Evolutionary conservation across 345 rosid genomes (phyloP).

Genomic region (Corchorus olitorius): DNA sequence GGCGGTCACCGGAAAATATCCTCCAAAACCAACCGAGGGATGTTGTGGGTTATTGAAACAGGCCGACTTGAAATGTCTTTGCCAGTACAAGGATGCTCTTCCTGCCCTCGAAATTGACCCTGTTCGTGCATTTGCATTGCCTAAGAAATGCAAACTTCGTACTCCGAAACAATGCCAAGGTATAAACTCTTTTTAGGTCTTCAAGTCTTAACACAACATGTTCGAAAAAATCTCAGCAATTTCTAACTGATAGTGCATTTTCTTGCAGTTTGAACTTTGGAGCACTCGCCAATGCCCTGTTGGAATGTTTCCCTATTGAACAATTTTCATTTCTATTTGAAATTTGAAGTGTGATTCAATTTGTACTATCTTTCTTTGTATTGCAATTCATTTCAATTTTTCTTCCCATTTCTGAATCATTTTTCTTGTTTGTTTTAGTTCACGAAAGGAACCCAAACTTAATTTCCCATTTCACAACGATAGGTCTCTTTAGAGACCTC

Average conservation of each 20-base stretch:
- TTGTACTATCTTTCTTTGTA: not conserved
- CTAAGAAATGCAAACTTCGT: slow-evolving; percentile 42
- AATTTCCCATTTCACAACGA: not conserved
- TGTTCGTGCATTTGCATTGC: slow-evolving; percentile 44
- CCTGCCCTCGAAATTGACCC: slow-evolving; percentile 51
- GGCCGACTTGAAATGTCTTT: slow-evolving; percentile 49
- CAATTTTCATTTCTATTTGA: not conserved
- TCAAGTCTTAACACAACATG: not conserved
- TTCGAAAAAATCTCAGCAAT: too few relatives aligned
- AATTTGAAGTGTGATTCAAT: not conserved
- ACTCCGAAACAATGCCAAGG: slow-evolving; percentile 44
- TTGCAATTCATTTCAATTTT: not conserved
- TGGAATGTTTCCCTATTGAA: not conserved
- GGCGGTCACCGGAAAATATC: slow-evolving; percentile 49
- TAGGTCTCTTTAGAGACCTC: too few relatives aligned
- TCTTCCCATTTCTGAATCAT: not conserved
- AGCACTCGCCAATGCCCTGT: not conserved
- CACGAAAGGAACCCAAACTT: not conserved
- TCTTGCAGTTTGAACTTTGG: too few relatives aligned
- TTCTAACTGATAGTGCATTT: too few relatives aligned
- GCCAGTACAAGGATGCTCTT: slow-evolving; percentile 44
- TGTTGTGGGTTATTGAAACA: slow-evolving; percentile 45
- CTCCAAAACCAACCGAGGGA: slow-evolving; percentile 41
- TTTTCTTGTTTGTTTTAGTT: not conserved
- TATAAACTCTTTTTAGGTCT: not conserved